Evolutionary conservation across 352 stramenopile genomes (phyloP).

Genomic region (Phytophthora crassamura): DNA sequence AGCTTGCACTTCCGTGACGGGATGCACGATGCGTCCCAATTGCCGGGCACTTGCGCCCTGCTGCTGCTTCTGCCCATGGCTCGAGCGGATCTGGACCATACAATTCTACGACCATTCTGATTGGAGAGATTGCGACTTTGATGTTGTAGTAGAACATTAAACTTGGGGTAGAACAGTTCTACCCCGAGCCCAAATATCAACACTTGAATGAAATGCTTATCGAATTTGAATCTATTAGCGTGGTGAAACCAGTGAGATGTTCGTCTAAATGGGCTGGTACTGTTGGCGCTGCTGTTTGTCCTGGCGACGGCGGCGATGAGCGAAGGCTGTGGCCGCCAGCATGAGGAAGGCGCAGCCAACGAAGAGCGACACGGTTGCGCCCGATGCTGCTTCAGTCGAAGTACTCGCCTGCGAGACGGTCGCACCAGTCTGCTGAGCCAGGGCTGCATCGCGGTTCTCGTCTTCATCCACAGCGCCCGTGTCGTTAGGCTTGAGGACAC

Average conservation of each 20-base stretch:
- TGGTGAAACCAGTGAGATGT: background rate
- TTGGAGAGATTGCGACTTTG: too few relatives aligned
- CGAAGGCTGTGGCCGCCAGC: slow-evolving; percentile 29
- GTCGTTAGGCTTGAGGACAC: background rate
- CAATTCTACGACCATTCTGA: background rate
- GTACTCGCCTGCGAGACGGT: slow-evolving; percentile 25
- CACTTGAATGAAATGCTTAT: too few relatives aligned
- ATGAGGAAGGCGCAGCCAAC: slow-evolving; percentile 33
- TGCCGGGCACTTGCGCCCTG: slow-evolving; percentile 5
- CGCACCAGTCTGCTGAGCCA: slow-evolving; percentile 23
- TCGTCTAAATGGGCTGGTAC: slow-evolving; percentile 33
- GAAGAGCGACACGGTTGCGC: slow-evolving; percentile 30
- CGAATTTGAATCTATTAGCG: background rate
- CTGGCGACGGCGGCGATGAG: slow-evolving; percentile 26
- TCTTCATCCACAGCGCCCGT: slow-evolving; percentile 17
- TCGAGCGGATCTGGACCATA: background rate
- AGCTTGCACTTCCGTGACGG: slow-evolving; percentile 21
- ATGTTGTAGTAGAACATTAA: too few relatives aligned
- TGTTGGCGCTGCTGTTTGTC: slow-evolving; percentile 20
- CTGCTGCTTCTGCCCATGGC: slow-evolving; percentile 2
- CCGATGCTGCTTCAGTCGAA: slow-evolving; percentile 15
- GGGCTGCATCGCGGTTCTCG: slow-evolving; percentile 13
- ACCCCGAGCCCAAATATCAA: too few relatives aligned
- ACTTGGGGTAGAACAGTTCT: too few relatives aligned
- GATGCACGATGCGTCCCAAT: slow-evolving; percentile 17